Evolutionary conservation across 1,139 yeast genomes (phyloP), one percentile per base, ranked within the genome.

Genomic region (Pichia sp.): DNA sequence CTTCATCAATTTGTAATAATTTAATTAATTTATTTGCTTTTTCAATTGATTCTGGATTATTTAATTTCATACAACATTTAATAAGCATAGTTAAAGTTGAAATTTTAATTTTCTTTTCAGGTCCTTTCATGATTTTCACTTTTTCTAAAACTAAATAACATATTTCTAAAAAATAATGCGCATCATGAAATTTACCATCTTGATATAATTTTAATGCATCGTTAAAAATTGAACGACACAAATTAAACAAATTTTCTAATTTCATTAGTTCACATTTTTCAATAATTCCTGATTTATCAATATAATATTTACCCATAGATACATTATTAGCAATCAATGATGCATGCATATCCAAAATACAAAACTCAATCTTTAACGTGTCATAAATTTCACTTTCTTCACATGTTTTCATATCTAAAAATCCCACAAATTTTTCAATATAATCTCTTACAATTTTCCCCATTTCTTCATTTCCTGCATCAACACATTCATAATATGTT

Each of bases 261-360:
- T 42, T 36, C 11, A 45, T 27, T 4, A 34, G 15, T 3, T 15
- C 15, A 13, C 38, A 21, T 19, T 38, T 45, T 1, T 37, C 37
- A 5, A 31, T 6, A 0, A 54, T 18, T 11, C 52, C 51, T 1
- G 59, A 53, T 33, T 56, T 53, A 13, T 48, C 50, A 31, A 59
- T 60, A 41, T 55, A 56, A 34, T 55, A 51, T 26, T 50, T 54
- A 0, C 61, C 61, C 55, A 52, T 50, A 19, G 51, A 46, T 13
- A 48, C 37, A 38, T 61, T 59, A 10, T 50, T 51, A 14, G 50
- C 50, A 5, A 42, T 18, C 1, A 59, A 36, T 0, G 59, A 45
- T 9, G 50, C 35, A 35, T 57, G 60, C 52, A 54, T 54, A 33
- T 55, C 55, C 23, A 52, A 44, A 9, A 56, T 37, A 18, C 48